Conservation (phyloP, 192 early-diverging fungal species). For the Linnemannia schmuckeri region DNA sequence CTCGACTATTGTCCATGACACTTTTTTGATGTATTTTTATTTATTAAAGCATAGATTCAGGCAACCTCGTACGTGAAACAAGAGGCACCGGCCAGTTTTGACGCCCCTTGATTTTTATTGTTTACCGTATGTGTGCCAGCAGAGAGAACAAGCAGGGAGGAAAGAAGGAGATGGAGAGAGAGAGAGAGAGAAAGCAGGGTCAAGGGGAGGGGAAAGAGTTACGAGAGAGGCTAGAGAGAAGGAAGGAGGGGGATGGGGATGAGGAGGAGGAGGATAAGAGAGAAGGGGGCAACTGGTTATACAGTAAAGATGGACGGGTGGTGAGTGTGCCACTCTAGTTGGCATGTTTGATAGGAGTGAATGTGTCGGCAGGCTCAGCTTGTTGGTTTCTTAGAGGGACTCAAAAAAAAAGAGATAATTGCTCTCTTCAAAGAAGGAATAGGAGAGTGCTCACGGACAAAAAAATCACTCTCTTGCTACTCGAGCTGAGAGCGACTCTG, state of each 20-base stretch:
- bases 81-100: background rate
- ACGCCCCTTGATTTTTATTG: background rate
- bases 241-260: background rate
- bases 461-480: background rate
- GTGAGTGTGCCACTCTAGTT: too few relatives aligned
- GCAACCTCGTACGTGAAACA: background rate
- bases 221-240: background rate
- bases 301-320: too few relatives aligned
- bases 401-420: background rate
- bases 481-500: background rate
- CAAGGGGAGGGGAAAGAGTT: background rate
- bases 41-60: background rate
- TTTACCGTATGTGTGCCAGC: background rate
- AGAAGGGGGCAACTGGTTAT: background rate
- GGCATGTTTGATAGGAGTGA: too few relatives aligned
- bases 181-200: background rate
- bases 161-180: background rate
- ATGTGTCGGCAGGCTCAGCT: background rate
- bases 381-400: background rate
- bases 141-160: background rate
- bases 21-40: background rate
- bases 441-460: constrained; percentile 4
- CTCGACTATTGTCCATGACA: too few relatives aligned
- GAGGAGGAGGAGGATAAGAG: background rate
- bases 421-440: background rate